Percentiles rank a stretch among this genome's conserved stretches.
Evolutionary conservation across 495 filamentous ascomycete genomes (phyloP).

Genomic region (Lindgomyces ingoldianus): DNA sequence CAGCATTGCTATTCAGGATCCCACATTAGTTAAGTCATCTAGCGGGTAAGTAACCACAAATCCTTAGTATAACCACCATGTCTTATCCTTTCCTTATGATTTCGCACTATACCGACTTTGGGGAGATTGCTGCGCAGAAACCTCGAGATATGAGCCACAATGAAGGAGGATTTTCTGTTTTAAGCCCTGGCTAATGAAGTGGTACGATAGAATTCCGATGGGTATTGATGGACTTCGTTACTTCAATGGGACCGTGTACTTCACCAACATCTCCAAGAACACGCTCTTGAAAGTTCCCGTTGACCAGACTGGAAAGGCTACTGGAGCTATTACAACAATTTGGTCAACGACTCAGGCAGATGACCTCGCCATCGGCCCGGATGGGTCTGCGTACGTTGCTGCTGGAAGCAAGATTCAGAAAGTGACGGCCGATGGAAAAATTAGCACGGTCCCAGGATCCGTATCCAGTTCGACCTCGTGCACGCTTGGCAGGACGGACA

Average conservation of each 20-base stretch:
- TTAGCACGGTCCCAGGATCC: slow-evolving; percentile 38
- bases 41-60: slow-evolving; percentile 23
- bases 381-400: slow-evolving; percentile 47
- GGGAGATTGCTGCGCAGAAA: too few relatives aligned
- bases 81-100: too few relatives aligned
- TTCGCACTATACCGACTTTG: too few relatives aligned
- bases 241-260: slow-evolving; percentile 44
- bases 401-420: slow-evolving; percentile 45
- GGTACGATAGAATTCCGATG: slow-evolving; percentile 33
- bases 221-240: slow-evolving; percentile 32
- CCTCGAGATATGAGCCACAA: too few relatives aligned
- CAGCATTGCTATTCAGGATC: slow-evolving; percentile 26
- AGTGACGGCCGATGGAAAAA: slow-evolving; percentile 47
- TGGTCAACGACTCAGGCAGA: slow-evolving; percentile 50
- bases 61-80: too few relatives aligned
- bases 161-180: not conserved
- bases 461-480: slow-evolving; percentile 45
- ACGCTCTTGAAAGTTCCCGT: slow-evolving; percentile 47
- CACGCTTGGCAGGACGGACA: slow-evolving; percentile 47
- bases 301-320: slow-evolving; percentile 46
- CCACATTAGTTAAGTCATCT: slow-evolving; percentile 39
- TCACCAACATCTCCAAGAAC: slow-evolving; percentile 53
- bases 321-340: slow-evolving; percentile 42
- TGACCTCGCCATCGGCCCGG: slow-evolving; percentile 48
- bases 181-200: slow-evolving; percentile 2